phyloP scores from a whole-genome alignment of 2,329 filamentous ascomycete genomes.

The Xylaria digitata region DNA sequence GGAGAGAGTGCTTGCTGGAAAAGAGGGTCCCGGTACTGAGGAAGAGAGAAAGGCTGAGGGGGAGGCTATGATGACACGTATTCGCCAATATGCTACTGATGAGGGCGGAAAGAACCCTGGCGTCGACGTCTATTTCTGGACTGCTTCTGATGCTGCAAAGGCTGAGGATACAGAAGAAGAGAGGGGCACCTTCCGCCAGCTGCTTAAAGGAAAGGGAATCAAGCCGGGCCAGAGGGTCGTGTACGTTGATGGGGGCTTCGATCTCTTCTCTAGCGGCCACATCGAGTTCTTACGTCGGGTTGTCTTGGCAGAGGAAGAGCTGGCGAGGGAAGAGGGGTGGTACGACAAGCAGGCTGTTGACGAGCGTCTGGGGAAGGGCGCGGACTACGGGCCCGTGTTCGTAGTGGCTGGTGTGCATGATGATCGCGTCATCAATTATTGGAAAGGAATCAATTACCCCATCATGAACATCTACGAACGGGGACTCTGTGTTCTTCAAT shows the following conservation, averaged over 20 bases:
- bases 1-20: constrained; percentile 72
- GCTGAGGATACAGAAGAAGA: constrained; percentile 63
- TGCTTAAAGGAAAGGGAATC: constrained; percentile 78
- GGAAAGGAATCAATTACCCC: constrained; percentile 98
- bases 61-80: constrained; percentile 77
- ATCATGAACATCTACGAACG: constrained; percentile 99
- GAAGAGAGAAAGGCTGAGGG: constrained; percentile 72
- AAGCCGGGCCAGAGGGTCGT: constrained; percentile 84
- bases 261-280: constrained; percentile 95
- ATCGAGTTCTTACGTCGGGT: constrained; percentile 93
- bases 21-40: constrained; percentile 77
- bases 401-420: constrained; percentile 95
- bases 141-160: constrained; percentile 63
- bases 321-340: constrained; percentile 78
- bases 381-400: constrained; percentile 84
- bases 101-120: constrained; percentile 82
- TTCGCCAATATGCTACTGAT: constrained; percentile 88
- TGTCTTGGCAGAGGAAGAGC: constrained; percentile 75
- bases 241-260: constrained; percentile 97
- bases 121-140: constrained; percentile 88
- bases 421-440: constrained; percentile 92
- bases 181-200: constrained; percentile 71
- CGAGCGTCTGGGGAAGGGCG: constrained; percentile 72
- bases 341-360: constrained; percentile 72
- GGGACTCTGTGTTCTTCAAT: constrained; percentile 93